Percentiles rank a stretch among this genome's conserved stretches.
Conservation (phyloP, 768 basidiomycete genomes). For the Russula emetica region DNA sequence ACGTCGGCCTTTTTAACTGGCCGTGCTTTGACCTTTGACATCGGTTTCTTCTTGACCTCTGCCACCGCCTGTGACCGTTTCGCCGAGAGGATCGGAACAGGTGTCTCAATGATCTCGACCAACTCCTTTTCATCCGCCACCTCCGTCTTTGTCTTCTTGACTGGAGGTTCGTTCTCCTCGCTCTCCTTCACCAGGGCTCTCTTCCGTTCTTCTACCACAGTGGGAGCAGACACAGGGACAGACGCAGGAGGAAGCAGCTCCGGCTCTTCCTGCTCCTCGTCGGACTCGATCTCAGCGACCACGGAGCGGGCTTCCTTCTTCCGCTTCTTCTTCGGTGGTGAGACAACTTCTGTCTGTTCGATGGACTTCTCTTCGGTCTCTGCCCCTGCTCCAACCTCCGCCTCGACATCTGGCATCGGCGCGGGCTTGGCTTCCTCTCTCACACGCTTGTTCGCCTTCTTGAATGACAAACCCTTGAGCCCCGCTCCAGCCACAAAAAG, state of each 20-base stretch:
- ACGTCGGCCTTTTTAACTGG: slow-evolving; percentile 29
- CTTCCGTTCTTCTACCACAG: slow-evolving; percentile 32
- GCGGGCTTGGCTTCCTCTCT: slow-evolving; percentile 35
- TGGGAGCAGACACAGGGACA: slow-evolving; percentile 17
- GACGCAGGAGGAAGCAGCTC: slow-evolving; percentile 28
- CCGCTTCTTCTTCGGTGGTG: slow-evolving; percentile 55
- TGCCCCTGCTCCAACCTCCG: slow-evolving; percentile 33
- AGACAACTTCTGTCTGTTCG: slow-evolving; percentile 38
- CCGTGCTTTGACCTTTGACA: slow-evolving; percentile 41
- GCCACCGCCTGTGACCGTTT: slow-evolving; percentile 19
- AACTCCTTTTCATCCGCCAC: slow-evolving; percentile 20
- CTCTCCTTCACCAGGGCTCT: slow-evolving; percentile 33
- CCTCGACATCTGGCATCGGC: slow-evolving; percentile 30
- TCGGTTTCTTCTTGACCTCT: slow-evolving; percentile 38
- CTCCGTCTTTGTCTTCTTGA: slow-evolving; percentile 40
- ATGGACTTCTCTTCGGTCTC: slow-evolving; percentile 29
- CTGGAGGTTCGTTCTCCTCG: slow-evolving; percentile 40
- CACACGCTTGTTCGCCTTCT: slow-evolving; percentile 40
- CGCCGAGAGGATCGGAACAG: slow-evolving; percentile 16
- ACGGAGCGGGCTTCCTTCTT: slow-evolving; percentile 46
- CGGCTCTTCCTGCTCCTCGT: slow-evolving; percentile 47
- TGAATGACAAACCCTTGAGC: slow-evolving; percentile 45
- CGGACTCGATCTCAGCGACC: slow-evolving; percentile 51
- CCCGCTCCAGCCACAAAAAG: slow-evolving; percentile 41
- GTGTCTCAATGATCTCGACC: slow-evolving; percentile 24